Evolutionary conservation across 768 basidiomycete genomes (phyloP).

Genomic region (Aureoboletus auriporus): DNA sequence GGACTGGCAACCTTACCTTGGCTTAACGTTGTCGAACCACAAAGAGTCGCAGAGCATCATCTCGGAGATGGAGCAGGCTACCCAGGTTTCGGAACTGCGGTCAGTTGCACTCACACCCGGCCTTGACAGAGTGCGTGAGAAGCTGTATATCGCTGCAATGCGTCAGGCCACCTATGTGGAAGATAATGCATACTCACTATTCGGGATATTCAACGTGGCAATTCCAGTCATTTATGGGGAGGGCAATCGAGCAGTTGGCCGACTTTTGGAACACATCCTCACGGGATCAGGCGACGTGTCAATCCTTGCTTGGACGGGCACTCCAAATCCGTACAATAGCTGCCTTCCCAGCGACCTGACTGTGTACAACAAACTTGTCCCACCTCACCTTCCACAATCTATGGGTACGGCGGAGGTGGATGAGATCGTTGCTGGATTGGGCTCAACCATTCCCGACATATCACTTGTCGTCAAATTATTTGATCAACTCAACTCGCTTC

Average conservation of each 20-base stretch:
- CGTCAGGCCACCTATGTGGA: constrained; percentile 8
- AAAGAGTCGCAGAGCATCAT: neutral
- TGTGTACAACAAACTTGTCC: constrained; percentile 1
- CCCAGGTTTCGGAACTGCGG: neutral
- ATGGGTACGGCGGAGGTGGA: neutral
- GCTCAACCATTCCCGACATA: neutral
- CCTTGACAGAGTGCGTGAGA: constrained; percentile 14
- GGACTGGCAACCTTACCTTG: constrained; percentile 7
- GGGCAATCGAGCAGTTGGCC: constrained; percentile 6
- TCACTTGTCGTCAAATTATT: neutral
- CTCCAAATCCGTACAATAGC: neutral
- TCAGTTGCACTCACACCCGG: constrained; percentile 4
- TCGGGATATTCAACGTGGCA: constrained; percentile 9
- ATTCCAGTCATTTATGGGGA: constrained; percentile 14
- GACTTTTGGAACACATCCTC: constrained; percentile 14
- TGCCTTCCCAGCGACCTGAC: neutral
- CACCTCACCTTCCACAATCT: neutral
- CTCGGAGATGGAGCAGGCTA: neutral
- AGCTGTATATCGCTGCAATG: constrained; percentile 12
- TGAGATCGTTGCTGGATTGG: neutral
- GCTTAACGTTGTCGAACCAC: neutral
- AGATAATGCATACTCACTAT: constrained; percentile 12
- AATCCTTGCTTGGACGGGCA: constrained; percentile 17
- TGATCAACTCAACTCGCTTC: neutral
- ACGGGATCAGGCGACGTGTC: constrained; percentile 6